Conservation (phyloP, 257 asterid species). For the Haberlea rhodopensis region DNA sequence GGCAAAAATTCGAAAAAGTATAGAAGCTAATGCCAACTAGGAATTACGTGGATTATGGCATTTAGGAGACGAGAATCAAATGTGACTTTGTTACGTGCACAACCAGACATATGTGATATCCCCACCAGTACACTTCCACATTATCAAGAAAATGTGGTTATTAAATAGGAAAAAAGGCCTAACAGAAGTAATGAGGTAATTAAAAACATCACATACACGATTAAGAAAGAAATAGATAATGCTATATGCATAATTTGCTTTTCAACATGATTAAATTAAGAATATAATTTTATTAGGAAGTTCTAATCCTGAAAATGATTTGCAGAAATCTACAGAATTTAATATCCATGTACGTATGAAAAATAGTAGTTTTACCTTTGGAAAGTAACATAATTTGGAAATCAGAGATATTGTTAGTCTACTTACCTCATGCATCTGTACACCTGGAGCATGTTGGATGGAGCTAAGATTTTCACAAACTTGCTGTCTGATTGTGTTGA, state of each 20-base stretch:
- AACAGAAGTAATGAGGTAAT: not conserved
- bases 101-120: no score
- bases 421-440: constrained; percentile 96
- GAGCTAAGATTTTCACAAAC: constrained; percentile 85
- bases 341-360: not conserved
- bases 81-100: no score
- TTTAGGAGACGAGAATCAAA: no score
- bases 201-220: not conserved
- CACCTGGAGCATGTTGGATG: constrained; percentile 97
- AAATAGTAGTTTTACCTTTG: constrained; percentile 1
- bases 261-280: not conserved
- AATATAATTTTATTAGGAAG: constrained; percentile 2
- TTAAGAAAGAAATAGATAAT: not conserved
- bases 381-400: constrained; percentile 10
- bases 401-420: constrained; percentile 11
- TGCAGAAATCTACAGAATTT: not conserved
- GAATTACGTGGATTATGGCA: no score
- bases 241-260: constrained; percentile 11
- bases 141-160: not conserved
- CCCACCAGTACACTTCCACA: no score
- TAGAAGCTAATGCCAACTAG: no score
- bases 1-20: no score
- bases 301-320: constrained; percentile 1
- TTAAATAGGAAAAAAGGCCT: not conserved
- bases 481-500: constrained; percentile 75